Evolutionary conservation across 805 yeast species (phyloP).

Genomic region (Suhomyces prunicola): DNA sequence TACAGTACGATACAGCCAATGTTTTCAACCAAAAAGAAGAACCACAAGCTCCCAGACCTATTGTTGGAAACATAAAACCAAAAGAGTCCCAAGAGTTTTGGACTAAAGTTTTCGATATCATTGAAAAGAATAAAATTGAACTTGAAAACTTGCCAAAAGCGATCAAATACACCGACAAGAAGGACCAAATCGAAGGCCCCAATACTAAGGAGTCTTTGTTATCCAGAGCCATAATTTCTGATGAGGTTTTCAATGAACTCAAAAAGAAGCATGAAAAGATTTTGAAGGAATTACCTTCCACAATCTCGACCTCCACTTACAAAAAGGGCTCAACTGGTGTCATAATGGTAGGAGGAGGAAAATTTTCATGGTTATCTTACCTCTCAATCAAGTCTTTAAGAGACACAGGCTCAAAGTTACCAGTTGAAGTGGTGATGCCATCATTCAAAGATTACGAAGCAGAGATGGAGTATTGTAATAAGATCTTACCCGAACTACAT

Average conservation of each 20-base stretch:
- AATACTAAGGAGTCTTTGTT: slow-evolving; percentile 23
- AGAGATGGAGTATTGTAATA: slow-evolving; percentile 37
- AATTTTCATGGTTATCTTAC: slow-evolving; percentile 35
- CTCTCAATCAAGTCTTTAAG: slow-evolving; percentile 30
- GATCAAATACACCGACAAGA: slow-evolving; percentile 18
- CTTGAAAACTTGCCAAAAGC: slow-evolving; percentile 15
- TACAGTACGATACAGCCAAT: background rate
- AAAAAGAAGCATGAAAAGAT: slow-evolving; percentile 20
- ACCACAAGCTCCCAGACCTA: slow-evolving; percentile 3
- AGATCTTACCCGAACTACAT: slow-evolving; percentile 55
- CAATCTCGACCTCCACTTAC: slow-evolving; percentile 14
- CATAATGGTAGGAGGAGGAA: slow-evolving; percentile 35
- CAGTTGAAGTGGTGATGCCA: slow-evolving; percentile 40
- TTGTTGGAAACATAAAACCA: slow-evolving; percentile 8
- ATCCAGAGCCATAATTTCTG: slow-evolving; percentile 24
- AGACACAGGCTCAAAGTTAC: slow-evolving; percentile 36
- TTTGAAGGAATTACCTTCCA: slow-evolving; percentile 19
- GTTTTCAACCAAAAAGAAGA: background rate
- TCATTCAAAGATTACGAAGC: slow-evolving; percentile 28
- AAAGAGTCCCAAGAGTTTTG: slow-evolving; percentile 24
- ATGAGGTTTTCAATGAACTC: slow-evolving; percentile 19
- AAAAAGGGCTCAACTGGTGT: slow-evolving; percentile 26
- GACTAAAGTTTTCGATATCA: slow-evolving; percentile 22
- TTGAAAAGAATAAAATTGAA: slow-evolving; percentile 17
- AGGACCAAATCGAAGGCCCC: slow-evolving; percentile 14